phyloP scores from a whole-genome alignment of 2,329 filamentous ascomycete species.

The Trichoderma citrinoviride region DNA sequence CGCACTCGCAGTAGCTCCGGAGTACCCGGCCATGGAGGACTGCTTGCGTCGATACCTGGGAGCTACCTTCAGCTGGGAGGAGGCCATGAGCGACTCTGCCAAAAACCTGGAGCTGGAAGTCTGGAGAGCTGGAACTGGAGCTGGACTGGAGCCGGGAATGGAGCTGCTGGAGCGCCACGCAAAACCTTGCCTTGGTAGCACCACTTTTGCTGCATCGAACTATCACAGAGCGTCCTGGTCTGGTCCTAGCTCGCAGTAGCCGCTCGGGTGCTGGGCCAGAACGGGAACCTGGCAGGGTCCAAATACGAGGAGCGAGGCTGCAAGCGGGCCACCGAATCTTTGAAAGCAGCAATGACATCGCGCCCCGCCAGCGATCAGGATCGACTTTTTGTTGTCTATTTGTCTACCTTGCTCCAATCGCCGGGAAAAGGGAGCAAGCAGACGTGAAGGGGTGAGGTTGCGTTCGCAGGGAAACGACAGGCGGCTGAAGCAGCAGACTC shows the following conservation, averaged over 20 bases:
- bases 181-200: conserved; percentile 13
- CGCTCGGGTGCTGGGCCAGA: not conserved
- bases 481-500: too few species aligned
- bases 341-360: conserved; percentile 10
- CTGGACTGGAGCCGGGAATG: too few species aligned
- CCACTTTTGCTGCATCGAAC: not conserved
- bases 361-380: conserved; percentile 5
- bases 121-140: not conserved
- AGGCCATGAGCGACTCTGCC: not conserved
- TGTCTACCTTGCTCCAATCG: not conserved
- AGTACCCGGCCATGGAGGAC: not conserved
- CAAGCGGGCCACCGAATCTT: conserved; percentile 5
- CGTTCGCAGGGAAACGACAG: not conserved
- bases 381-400: not conserved
- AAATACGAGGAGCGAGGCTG: conserved; percentile 15
- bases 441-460: not conserved
- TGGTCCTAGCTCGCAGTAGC: not conserved
- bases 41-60: not conserved
- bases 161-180: conserved; percentile 6
- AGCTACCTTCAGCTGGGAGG: not conserved
- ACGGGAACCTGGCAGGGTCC: conserved; percentile 1
- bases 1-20: not conserved
- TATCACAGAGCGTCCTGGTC: not conserved
- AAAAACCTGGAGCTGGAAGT: not conserved
- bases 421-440: not conserved